phyloP scores from a whole-genome alignment of 768 basidiomycete species.

The Exsudoporus frostii region DNA sequence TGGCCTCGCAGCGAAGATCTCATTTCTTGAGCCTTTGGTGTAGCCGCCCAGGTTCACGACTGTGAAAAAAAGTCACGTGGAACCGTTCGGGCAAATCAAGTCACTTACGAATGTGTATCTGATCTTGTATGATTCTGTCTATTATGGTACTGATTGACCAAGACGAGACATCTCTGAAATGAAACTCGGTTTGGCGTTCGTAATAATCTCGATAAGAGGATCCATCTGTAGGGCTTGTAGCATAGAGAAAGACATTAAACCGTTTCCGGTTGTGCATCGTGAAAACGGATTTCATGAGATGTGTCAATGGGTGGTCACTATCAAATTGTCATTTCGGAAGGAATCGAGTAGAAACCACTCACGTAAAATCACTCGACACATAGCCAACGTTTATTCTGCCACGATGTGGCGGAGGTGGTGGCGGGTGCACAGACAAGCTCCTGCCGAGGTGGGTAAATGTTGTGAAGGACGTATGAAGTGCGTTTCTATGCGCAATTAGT shows the following conservation, averaged over 20 bases:
- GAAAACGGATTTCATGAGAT: conserved; percentile 52
- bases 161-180: conserved; percentile 42
- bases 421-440: conserved; percentile 35
- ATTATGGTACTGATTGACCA: conserved; percentile 37
- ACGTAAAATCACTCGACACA: conserved; percentile 48
- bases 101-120: conserved; percentile 45
- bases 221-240: conserved; percentile 46
- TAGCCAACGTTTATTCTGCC: conserved; percentile 47
- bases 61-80: conserved; percentile 13
- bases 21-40: conserved; percentile 51
- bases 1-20: conserved; percentile 49
- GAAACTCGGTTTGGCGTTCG: conserved; percentile 34
- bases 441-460: conserved; percentile 34
- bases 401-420: conserved; percentile 39
- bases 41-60: conserved; percentile 49
- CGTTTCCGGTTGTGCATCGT: conserved; percentile 37
- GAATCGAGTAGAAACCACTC: conserved; percentile 6
- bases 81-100: neutral
- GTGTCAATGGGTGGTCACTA: conserved; percentile 50
- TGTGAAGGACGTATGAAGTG: conserved; percentile 43
- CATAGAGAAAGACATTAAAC: conserved; percentile 46
- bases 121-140: conserved; percentile 38
- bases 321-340: neutral
- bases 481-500: conserved; percentile 46
- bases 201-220: conserved; percentile 43